Conservation (phyloP, 2,329 filamentous ascomycete species). For the Celoporthe dispersa region DNA sequence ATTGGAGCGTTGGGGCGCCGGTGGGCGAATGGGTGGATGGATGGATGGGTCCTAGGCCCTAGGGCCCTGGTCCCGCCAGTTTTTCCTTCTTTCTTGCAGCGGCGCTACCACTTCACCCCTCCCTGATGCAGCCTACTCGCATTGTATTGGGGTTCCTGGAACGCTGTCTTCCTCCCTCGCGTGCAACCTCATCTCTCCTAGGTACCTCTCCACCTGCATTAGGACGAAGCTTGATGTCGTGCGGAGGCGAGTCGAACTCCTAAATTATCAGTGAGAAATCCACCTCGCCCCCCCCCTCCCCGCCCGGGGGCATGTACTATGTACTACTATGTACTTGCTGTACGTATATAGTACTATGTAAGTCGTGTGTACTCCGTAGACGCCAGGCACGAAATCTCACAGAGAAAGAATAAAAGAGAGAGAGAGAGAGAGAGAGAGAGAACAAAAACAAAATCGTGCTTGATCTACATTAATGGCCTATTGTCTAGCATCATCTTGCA, state of each 20-base stretch:
- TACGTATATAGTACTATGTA: not conserved
- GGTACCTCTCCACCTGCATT: conserved; percentile 26
- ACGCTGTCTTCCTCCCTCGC: conserved; percentile 9
- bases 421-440: not conserved
- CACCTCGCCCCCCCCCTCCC: not conserved
- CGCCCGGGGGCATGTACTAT: too few relatives aligned
- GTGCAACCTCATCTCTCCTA: conserved; percentile 29
- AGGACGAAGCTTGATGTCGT: conserved; percentile 13
- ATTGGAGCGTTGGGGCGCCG: conserved; percentile 5
- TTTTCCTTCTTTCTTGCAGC: conserved; percentile 16
- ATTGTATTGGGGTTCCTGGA: conserved; percentile 25
- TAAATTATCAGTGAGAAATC: not conserved
- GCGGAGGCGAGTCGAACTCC: not conserved
- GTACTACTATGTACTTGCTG: too few relatives aligned
- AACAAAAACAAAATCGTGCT: not conserved
- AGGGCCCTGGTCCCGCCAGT: conserved; percentile 18
- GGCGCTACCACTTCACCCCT: conserved; percentile 26
- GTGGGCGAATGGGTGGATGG: not conserved
- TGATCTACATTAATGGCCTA: not conserved
- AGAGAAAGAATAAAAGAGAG: too few relatives aligned
- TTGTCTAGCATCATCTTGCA: too few relatives aligned
- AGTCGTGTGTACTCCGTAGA: not conserved
- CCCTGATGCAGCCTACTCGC: conserved; percentile 27
- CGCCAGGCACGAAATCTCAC: not conserved
- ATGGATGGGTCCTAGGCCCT: conserved; percentile 16